Conservation (phyloP, 345 rosid species). For the Eutrema yunnanense region DNA sequence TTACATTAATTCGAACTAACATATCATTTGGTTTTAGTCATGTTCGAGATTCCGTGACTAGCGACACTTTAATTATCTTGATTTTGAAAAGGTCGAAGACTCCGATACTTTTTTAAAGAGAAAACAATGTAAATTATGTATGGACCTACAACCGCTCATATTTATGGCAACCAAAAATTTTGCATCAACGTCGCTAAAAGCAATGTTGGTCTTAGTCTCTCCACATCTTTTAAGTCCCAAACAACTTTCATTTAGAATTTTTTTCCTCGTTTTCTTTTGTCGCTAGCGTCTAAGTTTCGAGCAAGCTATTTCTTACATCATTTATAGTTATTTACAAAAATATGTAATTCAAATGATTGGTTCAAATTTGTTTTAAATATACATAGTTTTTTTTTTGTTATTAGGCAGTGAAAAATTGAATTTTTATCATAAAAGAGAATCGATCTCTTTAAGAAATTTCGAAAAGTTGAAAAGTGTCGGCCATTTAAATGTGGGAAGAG, state of each 20-base stretch:
- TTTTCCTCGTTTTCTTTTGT: conserved; percentile 4
- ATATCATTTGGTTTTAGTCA: not conserved
- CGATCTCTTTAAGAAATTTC: not conserved
- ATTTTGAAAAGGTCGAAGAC: not conserved
- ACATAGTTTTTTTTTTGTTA: not conserved
- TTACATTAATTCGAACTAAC: not conserved
- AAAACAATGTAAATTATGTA: not conserved
- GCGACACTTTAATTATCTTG: not conserved
- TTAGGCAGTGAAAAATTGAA: not conserved
- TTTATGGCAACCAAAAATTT: not conserved
- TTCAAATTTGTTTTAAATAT: not conserved
- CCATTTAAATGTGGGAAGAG: conserved; percentile 18
- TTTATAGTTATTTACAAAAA: not conserved
- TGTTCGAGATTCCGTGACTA: not conserved
- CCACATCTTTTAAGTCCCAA: conserved; percentile 19
- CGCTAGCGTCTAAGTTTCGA: not conserved
- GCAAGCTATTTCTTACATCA: not conserved
- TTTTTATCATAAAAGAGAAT: not conserved
- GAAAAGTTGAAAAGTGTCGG: conserved; percentile 25
- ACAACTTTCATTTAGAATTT: not conserved
- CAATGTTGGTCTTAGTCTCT: conserved; percentile 9
- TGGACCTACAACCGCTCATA: not conserved
- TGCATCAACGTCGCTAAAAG: not conserved
- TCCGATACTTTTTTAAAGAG: not conserved
- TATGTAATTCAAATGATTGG: conserved; percentile 4